Conservation (phyloP, 768 basidiomycete genomes). For the Brasilioporus rufonigricans region DNA sequence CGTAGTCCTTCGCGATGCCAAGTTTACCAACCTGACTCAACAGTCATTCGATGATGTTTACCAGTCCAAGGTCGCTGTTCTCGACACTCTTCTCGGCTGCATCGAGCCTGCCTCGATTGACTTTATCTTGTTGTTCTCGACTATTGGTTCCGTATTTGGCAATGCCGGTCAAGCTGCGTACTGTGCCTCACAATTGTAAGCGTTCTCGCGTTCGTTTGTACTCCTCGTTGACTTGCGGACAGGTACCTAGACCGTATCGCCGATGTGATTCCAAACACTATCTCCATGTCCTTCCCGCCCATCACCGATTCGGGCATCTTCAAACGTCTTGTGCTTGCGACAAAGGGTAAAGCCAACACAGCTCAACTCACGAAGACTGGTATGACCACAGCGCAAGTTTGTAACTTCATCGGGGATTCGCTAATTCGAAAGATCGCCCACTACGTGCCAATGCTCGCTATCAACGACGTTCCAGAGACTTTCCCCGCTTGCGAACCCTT, state of each 20-base stretch:
- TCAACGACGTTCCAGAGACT: conserved; percentile 23
- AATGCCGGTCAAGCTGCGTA: conserved; percentile 26
- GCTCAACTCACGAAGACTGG: conserved; percentile 30
- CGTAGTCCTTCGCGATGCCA: conserved; percentile 33
- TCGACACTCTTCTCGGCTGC: conserved; percentile 15
- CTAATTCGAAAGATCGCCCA: conserved; percentile 29
- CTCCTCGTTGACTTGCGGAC: not conserved
- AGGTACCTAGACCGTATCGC: conserved; percentile 35
- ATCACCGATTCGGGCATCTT: conserved; percentile 36
- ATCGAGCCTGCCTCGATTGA: no score
- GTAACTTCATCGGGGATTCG: conserved; percentile 32
- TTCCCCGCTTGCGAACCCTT: conserved; percentile 28
- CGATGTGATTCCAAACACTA: conserved; percentile 28
- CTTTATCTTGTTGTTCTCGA: conserved; percentile 35
- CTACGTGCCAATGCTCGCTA: conserved; percentile 30
- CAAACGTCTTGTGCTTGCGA: conserved; percentile 30
- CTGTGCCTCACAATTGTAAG: conserved; percentile 23
- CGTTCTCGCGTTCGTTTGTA: not conserved
- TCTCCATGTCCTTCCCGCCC: conserved; percentile 35
- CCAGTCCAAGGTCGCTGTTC: conserved; percentile 21
- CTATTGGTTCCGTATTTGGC: conserved; percentile 34
- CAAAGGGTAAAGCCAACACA: conserved; percentile 29
- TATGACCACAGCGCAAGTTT: conserved; percentile 33
- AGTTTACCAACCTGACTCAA: conserved; percentile 34
- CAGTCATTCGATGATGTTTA: conserved; percentile 29